Conservation (phyloP, 331 rosid species). For the Prunus yedoensis region DNA sequence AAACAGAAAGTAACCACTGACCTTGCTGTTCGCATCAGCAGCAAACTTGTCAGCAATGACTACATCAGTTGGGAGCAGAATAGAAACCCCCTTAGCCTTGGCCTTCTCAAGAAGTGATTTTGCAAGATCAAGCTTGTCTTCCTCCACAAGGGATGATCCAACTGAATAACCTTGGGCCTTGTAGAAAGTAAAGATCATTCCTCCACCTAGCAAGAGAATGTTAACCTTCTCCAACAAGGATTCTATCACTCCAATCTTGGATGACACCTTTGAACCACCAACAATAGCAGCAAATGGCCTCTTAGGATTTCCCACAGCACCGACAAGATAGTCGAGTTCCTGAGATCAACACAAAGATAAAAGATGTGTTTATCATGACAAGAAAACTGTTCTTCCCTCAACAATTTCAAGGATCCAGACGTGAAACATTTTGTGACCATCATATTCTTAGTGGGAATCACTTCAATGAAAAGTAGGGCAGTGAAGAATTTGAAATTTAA, state of each 20-base stretch:
- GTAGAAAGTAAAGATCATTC: constrained; percentile 93
- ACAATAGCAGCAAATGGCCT: constrained; percentile 95
- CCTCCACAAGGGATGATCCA: constrained; percentile 93
- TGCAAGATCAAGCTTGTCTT: constrained; percentile 82
- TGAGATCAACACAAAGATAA: constrained; percentile 31
- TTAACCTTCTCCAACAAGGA: constrained; percentile 83
- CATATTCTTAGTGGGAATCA: background rate
- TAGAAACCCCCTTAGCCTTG: constrained; percentile 77
- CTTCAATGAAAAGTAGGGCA: background rate
- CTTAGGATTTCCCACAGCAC: constrained; percentile 88
- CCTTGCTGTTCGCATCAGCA: constrained; percentile 89
- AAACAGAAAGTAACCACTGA: constrained; percentile 13
- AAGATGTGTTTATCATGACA: constrained; percentile 13
- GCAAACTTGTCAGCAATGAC: constrained; percentile 87
- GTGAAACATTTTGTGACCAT: background rate
- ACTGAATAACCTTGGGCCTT: constrained; percentile 84
- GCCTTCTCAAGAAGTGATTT: constrained; percentile 75
- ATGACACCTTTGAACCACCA: constrained; percentile 92
- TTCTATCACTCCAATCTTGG: constrained; percentile 92
- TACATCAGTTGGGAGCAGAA: constrained; percentile 88
- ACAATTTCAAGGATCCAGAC: background rate
- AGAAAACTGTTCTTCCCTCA: background rate
- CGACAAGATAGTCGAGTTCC: constrained; percentile 97
- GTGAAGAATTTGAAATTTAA: background rate
- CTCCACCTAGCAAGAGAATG: constrained; percentile 83